A percentile compares a stretch with the other conserved stretches of the same genome.
phyloP scores from a whole-genome alignment of 768 basidiomycete genomes.

The Mycena venus region DNA sequence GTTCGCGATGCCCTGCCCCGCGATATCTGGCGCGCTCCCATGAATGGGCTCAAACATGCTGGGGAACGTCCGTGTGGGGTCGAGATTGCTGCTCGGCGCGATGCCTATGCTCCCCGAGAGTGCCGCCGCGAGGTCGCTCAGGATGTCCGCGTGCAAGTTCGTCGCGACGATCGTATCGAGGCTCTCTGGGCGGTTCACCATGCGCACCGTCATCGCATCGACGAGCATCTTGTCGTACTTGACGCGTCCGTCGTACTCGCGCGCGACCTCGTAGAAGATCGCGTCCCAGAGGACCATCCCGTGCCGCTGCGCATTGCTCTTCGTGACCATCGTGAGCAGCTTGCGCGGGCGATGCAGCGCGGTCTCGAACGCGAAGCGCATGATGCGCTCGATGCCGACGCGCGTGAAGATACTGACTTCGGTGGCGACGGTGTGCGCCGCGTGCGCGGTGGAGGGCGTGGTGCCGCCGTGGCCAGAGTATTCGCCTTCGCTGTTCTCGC shows the following conservation, averaged over 20 bases:
- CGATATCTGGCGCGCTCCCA: constrained; percentile 71
- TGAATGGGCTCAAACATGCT: constrained; percentile 70
- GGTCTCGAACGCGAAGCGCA: constrained; percentile 66
- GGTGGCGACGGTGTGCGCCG: constrained; percentile 56
- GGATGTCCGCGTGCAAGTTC: constrained; percentile 68
- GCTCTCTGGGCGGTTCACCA: constrained; percentile 63
- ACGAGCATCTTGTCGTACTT: constrained; percentile 62
- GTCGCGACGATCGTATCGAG: constrained; percentile 71
- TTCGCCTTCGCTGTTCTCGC: constrained; percentile 71
- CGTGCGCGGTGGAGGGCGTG: constrained; percentile 55
- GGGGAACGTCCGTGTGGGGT: constrained; percentile 55
- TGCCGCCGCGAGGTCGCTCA: constrained; percentile 69
- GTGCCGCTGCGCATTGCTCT: constrained; percentile 63
- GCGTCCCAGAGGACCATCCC: constrained; percentile 66
- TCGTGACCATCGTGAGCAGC: constrained; percentile 66
- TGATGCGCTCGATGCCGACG: constrained; percentile 60
- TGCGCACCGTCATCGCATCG: constrained; percentile 62
- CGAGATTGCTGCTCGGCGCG: constrained; percentile 65
- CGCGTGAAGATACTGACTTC: constrained; percentile 63
- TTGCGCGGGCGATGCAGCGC: constrained; percentile 63
- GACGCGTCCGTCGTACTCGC: constrained; percentile 64
- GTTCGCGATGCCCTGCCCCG: constrained; percentile 66
- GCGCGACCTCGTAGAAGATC: constrained; percentile 59
- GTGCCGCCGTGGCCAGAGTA: constrained; percentile 65
- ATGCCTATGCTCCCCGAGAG: constrained; percentile 70